Evolutionary conservation across 2,329 filamentous ascomycete species (phyloP), one percentile per base, ranked within the genome.

Genomic region (Nannizzia gypsea): DNA sequence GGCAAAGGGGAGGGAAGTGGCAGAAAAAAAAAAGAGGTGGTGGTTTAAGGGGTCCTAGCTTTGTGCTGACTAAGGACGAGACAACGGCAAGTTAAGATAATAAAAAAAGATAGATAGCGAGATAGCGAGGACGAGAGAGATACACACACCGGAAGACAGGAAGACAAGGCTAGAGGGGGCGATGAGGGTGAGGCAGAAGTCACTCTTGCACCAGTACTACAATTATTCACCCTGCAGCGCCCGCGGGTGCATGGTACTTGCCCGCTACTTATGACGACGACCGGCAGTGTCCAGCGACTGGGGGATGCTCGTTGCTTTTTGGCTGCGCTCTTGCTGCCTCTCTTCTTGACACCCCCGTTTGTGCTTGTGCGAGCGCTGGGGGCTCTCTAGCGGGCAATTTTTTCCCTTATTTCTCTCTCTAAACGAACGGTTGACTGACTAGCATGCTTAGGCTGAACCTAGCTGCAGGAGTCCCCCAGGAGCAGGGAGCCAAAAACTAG

Each of bases 281-380:
- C 50, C 50, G 46, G 11, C 42, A 28, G 44, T 20, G 44, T 50
- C 20, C 44, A 26, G 20, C 42, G 20, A 46, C 42, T 46, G 42
- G 38, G 42, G 42, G 42, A 46, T 9, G 50, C 50, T 54, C 50
- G 50, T 54, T 54, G 50, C 50, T 54, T 54, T 54, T 54, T 26
- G 50, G 38, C n/a, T n/a, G 31, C 9, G 31, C 31, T 13, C 9
- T 36, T 11, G 31, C 13, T 36, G 31, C 31, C 31, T 36, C 44
- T 50, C 40, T 13, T 20, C 40, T 15, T 36, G 31, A 13, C 31
- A 36, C 40, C 42, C 42, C 42, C 42, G 48, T 52, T 31, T 52
- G 48, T 34, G 24, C 6, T 24, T 46, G 42, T 20, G 42, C 17
- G 42, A 46, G 42, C 17, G 42, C 11, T 46, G 42, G 42, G 8